These are phyloP conservation scores for Ceratobasidium sp. DNA, from an alignment of 1,284 basidiomycete species.

Conservation along the genomic window DNA sequence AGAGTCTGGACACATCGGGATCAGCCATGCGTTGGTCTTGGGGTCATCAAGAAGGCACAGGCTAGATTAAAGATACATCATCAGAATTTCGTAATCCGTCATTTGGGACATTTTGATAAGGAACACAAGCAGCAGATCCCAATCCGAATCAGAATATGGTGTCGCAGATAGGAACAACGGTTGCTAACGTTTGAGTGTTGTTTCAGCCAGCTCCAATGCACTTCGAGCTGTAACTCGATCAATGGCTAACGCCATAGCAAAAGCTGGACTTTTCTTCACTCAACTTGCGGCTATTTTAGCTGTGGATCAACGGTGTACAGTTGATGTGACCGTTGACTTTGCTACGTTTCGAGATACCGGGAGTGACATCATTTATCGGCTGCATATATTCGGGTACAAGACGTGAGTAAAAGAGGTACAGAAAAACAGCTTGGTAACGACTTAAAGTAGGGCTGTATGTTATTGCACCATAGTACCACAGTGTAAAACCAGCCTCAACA, in stretches of 20 bases:
- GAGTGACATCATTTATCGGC: too few relatives aligned
- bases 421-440: too few relatives aligned
- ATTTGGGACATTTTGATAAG: conserved; percentile 7
- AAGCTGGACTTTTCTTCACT: too few relatives aligned
- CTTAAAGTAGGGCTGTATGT: too few relatives aligned
- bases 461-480: not conserved
- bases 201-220: not conserved
- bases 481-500: not conserved
- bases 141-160: not conserved
- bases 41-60: conserved; percentile 4
- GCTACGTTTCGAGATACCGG: too few relatives aligned
- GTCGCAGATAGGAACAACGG: not conserved
- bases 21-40: not conserved
- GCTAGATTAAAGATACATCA: not conserved
- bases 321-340: too few relatives aligned
- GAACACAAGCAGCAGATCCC: not conserved
- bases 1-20: not conserved
- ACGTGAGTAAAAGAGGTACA: too few relatives aligned
- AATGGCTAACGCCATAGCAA: too few relatives aligned
- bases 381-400: too few relatives aligned
- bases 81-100: not conserved
- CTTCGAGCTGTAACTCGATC: not conserved
- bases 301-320: too few relatives aligned
- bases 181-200: conserved; percentile 1
- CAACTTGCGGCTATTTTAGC: too few relatives aligned